phyloP scores from a whole-genome alignment of 176 grass and related monocot genomes.

The Aegilops umbellulata region DNA sequence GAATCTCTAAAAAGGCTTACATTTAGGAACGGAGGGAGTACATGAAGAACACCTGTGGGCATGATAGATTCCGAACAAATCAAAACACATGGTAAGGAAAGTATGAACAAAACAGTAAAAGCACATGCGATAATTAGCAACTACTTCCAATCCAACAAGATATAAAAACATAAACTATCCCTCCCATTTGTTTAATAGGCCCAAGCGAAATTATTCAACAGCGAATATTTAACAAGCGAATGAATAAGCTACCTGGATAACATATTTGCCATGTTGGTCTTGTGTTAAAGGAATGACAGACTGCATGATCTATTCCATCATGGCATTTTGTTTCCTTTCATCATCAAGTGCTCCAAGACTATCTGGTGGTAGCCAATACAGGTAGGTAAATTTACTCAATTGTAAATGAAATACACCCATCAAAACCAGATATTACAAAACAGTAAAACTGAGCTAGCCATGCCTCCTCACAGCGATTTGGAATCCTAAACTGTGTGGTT shows the following conservation, averaged over 20 bases:
- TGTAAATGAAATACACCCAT: background rate
- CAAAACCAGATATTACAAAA: background rate
- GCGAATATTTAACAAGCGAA: background rate
- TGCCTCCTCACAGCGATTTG: too few relatives aligned
- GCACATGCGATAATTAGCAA: background rate
- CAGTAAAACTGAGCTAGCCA: too few relatives aligned
- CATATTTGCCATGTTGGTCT: conserved; percentile 89
- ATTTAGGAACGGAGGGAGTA: too few relatives aligned
- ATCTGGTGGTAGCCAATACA: conserved; percentile 47
- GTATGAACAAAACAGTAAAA: background rate
- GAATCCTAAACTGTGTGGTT: too few relatives aligned
- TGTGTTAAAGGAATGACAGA: conserved; percentile 63
- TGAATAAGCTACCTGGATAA: conserved; percentile 68
- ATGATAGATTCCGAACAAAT: background rate
- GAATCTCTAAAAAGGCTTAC: too few relatives aligned
- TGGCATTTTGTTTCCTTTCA: conserved; percentile 57
- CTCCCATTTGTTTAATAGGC: background rate
- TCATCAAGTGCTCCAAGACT: conserved; percentile 80
- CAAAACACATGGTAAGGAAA: background rate
- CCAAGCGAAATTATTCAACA: background rate
- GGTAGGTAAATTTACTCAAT: background rate
- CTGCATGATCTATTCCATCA: conserved; percentile 86
- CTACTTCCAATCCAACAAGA: background rate
- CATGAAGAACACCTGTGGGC: background rate
- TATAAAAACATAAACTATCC: background rate